These are phyloP conservation scores for Casuarina cunninghamiana DNA, from an alignment of 306 rosid species.

Conservation along the genomic window DNA sequence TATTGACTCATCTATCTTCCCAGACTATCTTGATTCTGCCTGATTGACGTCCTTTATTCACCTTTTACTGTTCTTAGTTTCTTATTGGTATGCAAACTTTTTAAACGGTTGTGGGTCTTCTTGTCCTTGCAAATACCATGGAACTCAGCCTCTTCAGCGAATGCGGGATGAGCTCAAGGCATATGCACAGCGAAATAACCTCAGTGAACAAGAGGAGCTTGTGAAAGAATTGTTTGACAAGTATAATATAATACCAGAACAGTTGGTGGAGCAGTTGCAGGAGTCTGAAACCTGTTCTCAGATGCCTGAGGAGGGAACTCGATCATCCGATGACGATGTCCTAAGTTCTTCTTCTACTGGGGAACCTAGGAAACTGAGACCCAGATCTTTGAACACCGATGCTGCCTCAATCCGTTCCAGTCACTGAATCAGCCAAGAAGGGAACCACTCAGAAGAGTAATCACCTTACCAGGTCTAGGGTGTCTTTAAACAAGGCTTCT, in stretches of 20 bases:
- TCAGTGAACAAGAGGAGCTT: constrained; percentile 47
- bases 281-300: constrained; percentile 65
- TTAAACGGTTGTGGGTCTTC: not conserved
- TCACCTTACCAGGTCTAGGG: constrained; percentile 41
- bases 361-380: constrained; percentile 49
- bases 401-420: constrained; percentile 45
- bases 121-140: not conserved
- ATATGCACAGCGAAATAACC: constrained; percentile 51
- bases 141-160: constrained; percentile 60
- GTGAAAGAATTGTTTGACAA: constrained; percentile 60
- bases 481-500: constrained; percentile 38
- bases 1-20: not conserved
- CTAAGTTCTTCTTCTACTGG: constrained; percentile 51
- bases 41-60: not conserved
- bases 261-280: constrained; percentile 48
- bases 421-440: constrained; percentile 44
- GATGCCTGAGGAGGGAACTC: constrained; percentile 59
- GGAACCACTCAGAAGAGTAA: constrained; percentile 35
- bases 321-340: constrained; percentile 74
- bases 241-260: constrained; percentile 41
- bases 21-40: not conserved
- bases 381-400: constrained; percentile 50
- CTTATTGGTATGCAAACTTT: not conserved
- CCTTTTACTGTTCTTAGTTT: not conserved
- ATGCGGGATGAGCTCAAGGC: constrained; percentile 65